Evolutionary conservation across 495 filamentous ascomycete genomes (phyloP).

Genomic region (Neurospora intermedia): DNA sequence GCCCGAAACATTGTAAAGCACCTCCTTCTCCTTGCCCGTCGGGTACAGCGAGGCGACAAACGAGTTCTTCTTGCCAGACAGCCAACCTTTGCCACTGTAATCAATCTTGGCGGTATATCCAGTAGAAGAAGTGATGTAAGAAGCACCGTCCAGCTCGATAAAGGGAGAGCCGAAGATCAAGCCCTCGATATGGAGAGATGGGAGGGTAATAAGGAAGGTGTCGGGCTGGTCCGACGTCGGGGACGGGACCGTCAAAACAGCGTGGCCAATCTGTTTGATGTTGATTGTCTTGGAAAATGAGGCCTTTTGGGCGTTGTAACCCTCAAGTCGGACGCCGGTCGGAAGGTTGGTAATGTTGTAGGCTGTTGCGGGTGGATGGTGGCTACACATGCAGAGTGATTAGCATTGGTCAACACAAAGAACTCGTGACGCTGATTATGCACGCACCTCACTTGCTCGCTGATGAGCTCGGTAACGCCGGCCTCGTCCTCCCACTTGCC

Average conservation of each 20-base stretch:
- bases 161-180: constrained; percentile 85
- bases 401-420: not conserved
- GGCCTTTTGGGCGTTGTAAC: constrained; percentile 97
- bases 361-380: constrained; percentile 95
- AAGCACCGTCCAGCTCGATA: constrained; percentile 74
- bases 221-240: constrained; percentile 45
- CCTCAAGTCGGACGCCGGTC: constrained; percentile 76
- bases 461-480: constrained; percentile 55
- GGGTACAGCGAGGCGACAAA: constrained; percentile 73
- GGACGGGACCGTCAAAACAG: constrained; percentile 63
- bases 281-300: constrained; percentile 87
- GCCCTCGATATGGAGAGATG: constrained; percentile 86
- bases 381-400: constrained; percentile 37
- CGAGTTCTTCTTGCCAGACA: constrained; percentile 90
- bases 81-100: constrained; percentile 86
- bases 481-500: constrained; percentile 74
- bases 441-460: constrained; percentile 55
- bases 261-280: constrained; percentile 93
- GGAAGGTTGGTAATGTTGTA: constrained; percentile 83
- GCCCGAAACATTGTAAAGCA: constrained; percentile 76
- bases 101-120: constrained; percentile 90
- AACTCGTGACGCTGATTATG: not conserved
- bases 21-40: constrained; percentile 64
- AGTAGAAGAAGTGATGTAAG: constrained; percentile 72
- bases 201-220: constrained; percentile 83